These are phyloP conservation scores for Arthroderma sp. DNA, from an alignment of 2,329 filamentous ascomycete genomes.

Conservation along the genomic window DNA sequence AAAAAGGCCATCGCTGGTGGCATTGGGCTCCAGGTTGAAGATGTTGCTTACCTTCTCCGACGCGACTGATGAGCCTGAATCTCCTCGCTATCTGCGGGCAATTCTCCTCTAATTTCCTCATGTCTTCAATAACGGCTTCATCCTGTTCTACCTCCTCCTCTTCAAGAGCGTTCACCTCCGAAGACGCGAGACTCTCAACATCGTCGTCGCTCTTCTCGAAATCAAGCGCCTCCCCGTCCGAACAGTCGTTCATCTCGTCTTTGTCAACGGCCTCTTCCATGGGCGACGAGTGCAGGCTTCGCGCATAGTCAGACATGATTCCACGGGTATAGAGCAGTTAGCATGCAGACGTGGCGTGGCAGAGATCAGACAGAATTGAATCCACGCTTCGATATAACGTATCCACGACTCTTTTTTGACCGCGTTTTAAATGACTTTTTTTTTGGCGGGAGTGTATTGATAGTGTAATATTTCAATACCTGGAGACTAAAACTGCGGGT, in stretches of 20 bases:
- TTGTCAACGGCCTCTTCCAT: not conserved
- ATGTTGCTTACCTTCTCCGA: slow-evolving; percentile 70
- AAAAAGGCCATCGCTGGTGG: too few species aligned
- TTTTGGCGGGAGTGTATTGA: not conserved
- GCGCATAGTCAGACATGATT: not conserved
- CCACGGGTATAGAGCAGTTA: not conserved
- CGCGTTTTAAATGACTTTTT: too few species aligned
- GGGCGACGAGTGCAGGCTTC: not conserved
- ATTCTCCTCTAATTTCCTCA: slow-evolving; percentile 66
- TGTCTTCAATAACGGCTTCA: slow-evolving; percentile 62
- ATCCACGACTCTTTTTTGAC: too few species aligned
- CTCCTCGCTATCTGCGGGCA: slow-evolving; percentile 74
- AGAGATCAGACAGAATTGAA: not conserved
- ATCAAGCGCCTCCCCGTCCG: not conserved
- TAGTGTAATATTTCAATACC: not conserved
- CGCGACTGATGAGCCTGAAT: slow-evolving; percentile 87
- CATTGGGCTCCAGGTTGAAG: not conserved
- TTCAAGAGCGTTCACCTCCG: slow-evolving; percentile 25
- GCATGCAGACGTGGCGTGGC: not conserved
- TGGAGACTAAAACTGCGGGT: not conserved
- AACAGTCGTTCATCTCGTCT: not conserved
- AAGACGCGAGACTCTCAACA: not conserved
- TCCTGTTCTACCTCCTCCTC: slow-evolving; percentile 27
- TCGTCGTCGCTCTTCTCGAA: not conserved
- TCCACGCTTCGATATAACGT: too few species aligned